These are phyloP conservation scores for Odontarrhena argentea DNA, from an alignment of 345 rosid species.

Conservation along the genomic window DNA sequence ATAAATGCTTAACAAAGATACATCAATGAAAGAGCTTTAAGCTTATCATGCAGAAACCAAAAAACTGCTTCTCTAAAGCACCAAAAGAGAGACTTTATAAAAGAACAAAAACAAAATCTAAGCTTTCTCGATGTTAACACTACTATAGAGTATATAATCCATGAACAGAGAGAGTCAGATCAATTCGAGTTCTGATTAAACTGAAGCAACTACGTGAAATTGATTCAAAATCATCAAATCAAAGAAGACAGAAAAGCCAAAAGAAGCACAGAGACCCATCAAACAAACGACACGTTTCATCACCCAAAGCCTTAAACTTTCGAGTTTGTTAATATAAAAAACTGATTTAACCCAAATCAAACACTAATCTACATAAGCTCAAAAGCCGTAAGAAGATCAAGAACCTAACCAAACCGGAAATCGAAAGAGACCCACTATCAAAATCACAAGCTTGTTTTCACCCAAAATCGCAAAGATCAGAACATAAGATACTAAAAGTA, in stretches of 20 bases:
- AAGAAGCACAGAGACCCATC: constrained; percentile 13
- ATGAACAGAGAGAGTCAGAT: background rate
- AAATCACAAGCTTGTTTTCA: constrained; percentile 8
- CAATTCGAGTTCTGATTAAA: background rate
- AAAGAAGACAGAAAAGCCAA: constrained; percentile 1
- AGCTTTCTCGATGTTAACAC: background rate
- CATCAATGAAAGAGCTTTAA: background rate
- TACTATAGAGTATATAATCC: background rate
- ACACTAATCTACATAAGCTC: constrained; percentile 24
- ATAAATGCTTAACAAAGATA: background rate
- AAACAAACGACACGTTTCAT: constrained; percentile 39
- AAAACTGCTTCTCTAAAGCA: background rate
- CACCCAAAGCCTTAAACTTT: constrained; percentile 15
- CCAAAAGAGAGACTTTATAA: constrained; percentile 12
- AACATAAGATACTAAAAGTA: background rate
- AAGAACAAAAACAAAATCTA: background rate
- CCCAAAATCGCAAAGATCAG: background rate
- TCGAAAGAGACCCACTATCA: constrained; percentile 36
- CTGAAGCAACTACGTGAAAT: background rate
- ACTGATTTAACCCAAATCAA: constrained; percentile 29
- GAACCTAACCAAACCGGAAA: constrained; percentile 25
- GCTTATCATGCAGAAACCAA: background rate
- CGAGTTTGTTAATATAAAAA: background rate
- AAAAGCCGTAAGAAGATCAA: constrained; percentile 18
- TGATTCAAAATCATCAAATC: constrained; percentile 7